Conservation (phyloP, 495 filamentous ascomycete species). For the Lasiosphaeris hirsuta region DNA sequence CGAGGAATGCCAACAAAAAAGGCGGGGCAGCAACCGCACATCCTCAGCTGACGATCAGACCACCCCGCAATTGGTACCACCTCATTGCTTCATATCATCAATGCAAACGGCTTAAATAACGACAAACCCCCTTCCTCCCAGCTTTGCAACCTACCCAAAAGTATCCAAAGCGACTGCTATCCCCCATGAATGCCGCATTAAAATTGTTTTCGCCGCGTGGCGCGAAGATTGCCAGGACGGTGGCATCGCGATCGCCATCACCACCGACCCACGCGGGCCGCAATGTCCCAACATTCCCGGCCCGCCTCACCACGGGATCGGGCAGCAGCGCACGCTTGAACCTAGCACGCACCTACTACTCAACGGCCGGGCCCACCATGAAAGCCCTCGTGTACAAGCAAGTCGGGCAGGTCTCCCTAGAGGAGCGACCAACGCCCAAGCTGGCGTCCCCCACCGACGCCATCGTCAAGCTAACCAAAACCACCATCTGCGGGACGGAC, state of each 20-base stretch:
- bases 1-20: too few species aligned
- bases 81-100: too few species aligned
- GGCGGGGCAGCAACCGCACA: too few species aligned
- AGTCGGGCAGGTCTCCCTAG: slow-evolving; percentile 19
- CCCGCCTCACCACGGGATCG: too few species aligned
- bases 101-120: too few species aligned
- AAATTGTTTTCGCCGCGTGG: not conserved
- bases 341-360: not conserved
- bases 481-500: slow-evolving; percentile 44
- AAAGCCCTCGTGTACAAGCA: slow-evolving; percentile 41
- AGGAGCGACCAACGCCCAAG: slow-evolving; percentile 22
- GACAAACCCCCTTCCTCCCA: too few species aligned
- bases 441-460: slow-evolving; percentile 27
- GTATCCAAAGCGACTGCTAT: not conserved
- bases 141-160: too few species aligned
- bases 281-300: too few species aligned
- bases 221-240: not conserved
- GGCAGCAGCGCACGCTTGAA: too few species aligned
- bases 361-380: slow-evolving; percentile 24
- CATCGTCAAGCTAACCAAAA: slow-evolving; percentile 32
- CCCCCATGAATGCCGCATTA: not conserved
- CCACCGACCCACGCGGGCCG: not conserved
- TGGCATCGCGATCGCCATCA: not conserved
- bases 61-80: too few species aligned
- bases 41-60: too few species aligned